These are phyloP conservation scores for slime mould (Dictyostelium discoideum) DNA, from an alignment of 78 protist genomes.

Conservation along the genomic window DNA sequence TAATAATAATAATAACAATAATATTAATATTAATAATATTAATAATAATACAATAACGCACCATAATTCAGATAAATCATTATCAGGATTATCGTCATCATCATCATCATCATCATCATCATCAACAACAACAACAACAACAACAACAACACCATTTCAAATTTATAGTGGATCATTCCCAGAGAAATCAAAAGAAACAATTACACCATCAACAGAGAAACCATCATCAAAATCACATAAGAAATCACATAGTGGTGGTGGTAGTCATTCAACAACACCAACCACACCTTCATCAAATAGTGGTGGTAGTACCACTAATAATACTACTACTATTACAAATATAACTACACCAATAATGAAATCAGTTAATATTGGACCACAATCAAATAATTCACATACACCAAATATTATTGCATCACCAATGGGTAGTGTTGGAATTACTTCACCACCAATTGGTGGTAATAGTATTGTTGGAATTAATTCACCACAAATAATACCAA, in stretches of 20 bases:
- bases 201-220: background rate
- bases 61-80: background rate
- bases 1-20: background rate
- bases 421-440: background rate
- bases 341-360: background rate
- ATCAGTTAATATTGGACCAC: constrained; percentile 11
- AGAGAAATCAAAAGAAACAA: background rate
- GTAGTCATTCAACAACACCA: background rate
- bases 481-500: background rate
- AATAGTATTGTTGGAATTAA: background rate
- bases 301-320: background rate
- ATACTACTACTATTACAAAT: background rate
- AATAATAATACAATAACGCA: background rate
- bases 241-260: background rate
- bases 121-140: background rate
- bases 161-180: constrained; percentile 14
- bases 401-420: background rate
- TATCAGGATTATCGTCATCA: background rate
- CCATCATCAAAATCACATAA: background rate
- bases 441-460: background rate
- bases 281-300: background rate
- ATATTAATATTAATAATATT: background rate
- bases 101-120: background rate
- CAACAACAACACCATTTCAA: constrained; percentile 32
- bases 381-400: background rate